Evolutionary conservation across 345 rosid species (phyloP).

Genomic region (Theobroma cacao): DNA sequence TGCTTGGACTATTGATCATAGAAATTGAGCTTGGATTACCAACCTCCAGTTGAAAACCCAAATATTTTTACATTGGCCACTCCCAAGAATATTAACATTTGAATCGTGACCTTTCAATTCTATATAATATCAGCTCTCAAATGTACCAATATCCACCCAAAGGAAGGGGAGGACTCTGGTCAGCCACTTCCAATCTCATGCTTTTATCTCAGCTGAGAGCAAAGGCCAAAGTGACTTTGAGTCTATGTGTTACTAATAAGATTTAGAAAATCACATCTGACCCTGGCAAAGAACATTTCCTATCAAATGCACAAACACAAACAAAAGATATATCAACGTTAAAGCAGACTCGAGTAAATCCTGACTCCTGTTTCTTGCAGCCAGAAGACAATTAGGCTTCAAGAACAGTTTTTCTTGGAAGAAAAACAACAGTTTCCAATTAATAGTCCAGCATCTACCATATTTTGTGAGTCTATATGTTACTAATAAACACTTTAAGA

Average conservation of each 20-base stretch:
- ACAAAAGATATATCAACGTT: background rate
- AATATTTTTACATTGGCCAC: background rate
- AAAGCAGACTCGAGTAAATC: background rate
- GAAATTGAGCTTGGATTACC: too few relatives aligned
- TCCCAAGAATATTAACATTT: background rate
- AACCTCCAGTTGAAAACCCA: too few relatives aligned
- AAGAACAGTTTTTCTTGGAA: background rate
- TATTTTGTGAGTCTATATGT: background rate
- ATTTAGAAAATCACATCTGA: background rate
- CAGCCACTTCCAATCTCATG: background rate
- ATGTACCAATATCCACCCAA: background rate
- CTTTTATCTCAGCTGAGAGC: background rate
- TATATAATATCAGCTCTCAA: background rate
- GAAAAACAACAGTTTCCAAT: background rate
- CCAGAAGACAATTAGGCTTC: background rate
- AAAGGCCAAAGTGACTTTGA: background rate
- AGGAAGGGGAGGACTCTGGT: background rate
- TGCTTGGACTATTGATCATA: too few relatives aligned
- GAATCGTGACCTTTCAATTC: background rate
- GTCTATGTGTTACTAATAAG: background rate
- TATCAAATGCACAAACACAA: background rate
- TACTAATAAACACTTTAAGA: background rate
- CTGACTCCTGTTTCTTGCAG: background rate
- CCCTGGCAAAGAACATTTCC: background rate
- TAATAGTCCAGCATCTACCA: background rate